Conservation (phyloP, 1,139 yeast species). For the Magnusiomyces paraingens region DNA sequence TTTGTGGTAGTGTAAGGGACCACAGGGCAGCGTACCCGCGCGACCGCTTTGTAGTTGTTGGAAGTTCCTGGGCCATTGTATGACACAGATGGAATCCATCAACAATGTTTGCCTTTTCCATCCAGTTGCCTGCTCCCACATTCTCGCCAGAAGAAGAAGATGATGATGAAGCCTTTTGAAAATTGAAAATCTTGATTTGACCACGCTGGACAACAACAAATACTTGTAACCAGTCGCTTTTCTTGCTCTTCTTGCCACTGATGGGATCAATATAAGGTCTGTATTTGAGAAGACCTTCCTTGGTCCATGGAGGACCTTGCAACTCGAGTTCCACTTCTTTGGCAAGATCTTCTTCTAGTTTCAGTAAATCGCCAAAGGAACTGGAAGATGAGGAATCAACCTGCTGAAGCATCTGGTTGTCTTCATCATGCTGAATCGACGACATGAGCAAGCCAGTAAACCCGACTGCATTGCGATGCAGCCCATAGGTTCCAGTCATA, state of each 20-base stretch:
- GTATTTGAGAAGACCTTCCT: constrained; percentile 59
- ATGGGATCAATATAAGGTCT: constrained; percentile 37
- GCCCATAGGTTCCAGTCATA: constrained; percentile 22
- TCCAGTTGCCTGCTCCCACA: constrained; percentile 34
- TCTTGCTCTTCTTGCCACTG: constrained; percentile 28
- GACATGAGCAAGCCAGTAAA: constrained; percentile 33
- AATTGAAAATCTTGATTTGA: constrained; percentile 31
- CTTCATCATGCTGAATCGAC: constrained; percentile 31
- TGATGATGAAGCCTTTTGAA: constrained; percentile 17
- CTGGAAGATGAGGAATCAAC: not conserved
- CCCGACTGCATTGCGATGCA: constrained; percentile 31
- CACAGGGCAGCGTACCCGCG: constrained; percentile 30
- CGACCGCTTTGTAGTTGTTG: constrained; percentile 24
- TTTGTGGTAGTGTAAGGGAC: constrained; percentile 34
- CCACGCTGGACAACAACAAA: constrained; percentile 36
- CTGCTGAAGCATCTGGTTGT: not conserved
- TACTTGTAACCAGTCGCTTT: constrained; percentile 30
- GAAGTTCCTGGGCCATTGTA: constrained; percentile 30
- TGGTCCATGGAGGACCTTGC: constrained; percentile 69
- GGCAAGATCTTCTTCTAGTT: constrained; percentile 28
- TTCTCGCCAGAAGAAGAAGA: constrained; percentile 14
- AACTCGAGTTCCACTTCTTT: constrained; percentile 57
- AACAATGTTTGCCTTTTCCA: constrained; percentile 17
- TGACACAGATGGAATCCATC: constrained; percentile 29
- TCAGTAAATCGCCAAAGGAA: constrained; percentile 27